phyloP scores from a whole-genome alignment of 139 green algal species.

The Auxenochlorella pyrenoidosa region DNA sequence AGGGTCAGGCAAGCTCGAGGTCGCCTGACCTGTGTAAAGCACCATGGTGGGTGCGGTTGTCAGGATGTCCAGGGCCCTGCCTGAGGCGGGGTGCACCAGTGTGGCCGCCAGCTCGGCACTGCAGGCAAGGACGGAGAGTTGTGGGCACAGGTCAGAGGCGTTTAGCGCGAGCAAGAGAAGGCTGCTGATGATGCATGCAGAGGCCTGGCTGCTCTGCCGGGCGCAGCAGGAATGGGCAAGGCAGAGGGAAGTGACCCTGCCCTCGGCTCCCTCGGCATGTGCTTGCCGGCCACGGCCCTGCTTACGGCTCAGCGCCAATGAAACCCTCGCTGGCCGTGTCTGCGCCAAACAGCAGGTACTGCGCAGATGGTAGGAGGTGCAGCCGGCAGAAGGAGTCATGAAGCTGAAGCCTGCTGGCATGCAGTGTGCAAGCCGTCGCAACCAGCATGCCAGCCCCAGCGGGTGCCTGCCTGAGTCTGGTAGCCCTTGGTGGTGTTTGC shows the following conservation, averaged over 20 bases:
- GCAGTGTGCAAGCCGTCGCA: too few species aligned
- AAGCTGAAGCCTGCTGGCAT: too few species aligned
- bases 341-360: not conserved
- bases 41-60: not conserved
- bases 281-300: not conserved
- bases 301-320: not conserved
- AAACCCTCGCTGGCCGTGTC: not conserved
- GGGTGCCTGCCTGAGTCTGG: not conserved
- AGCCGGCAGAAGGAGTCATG: too few species aligned
- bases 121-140: not conserved
- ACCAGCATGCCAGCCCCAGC: too few species aligned
- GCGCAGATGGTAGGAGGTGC: not conserved
- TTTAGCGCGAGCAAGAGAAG: not conserved
- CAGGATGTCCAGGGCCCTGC: not conserved
- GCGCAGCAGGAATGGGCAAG: not conserved
- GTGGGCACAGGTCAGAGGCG: too few species aligned
- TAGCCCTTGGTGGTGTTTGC: not conserved
- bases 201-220: not conserved
- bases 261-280: too few species aligned
- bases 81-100: not conserved
- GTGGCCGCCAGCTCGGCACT: constrained; percentile 7
- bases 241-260: too few species aligned
- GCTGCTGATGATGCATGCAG: not conserved
- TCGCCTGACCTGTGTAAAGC: not conserved
- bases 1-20: not conserved